A percentile compares a stretch with the other conserved stretches of the same genome.
Conservation (phyloP, 106 monocot species). For the Hemerocallis citrina region DNA sequence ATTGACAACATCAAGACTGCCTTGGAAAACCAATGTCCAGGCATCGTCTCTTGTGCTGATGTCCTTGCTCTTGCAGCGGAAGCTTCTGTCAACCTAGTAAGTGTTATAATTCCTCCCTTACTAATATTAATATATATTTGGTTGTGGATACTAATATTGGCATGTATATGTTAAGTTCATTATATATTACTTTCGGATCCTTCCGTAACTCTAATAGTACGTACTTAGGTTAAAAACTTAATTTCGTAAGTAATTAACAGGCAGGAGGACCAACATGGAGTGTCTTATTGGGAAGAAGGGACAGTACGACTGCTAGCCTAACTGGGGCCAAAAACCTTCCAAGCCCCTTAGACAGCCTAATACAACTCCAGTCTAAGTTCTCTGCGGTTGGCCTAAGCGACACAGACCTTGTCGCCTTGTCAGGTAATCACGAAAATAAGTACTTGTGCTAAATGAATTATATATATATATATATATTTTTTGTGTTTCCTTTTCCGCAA, state of each 20-base stretch:
- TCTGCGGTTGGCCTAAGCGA: conserved; percentile 11
- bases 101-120: too few relatives aligned
- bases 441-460: too few relatives aligned
- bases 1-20: conserved; percentile 27
- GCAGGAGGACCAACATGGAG: conserved; percentile 38
- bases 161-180: too few relatives aligned
- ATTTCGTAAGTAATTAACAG: conserved; percentile 12
- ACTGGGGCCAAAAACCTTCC: conserved; percentile 20
- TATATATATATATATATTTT: too few relatives aligned
- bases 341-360: conserved; percentile 16
- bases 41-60: conserved; percentile 44
- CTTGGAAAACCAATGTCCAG: conserved; percentile 26
- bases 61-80: conserved; percentile 35
- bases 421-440: conserved; percentile 9
- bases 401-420: conserved; percentile 31
- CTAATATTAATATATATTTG: too few relatives aligned
- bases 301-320: conserved; percentile 19
- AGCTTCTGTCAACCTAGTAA: conserved; percentile 19
- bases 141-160: not conserved
- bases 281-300: conserved; percentile 24
- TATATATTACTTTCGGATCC: too few relatives aligned
- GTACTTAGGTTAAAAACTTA: too few relatives aligned
- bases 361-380: conserved; percentile 20
- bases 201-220: too few relatives aligned
- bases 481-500: too few relatives aligned